Evolutionary conservation across 495 filamentous ascomycete genomes (phyloP).

Genomic region (Penicillium arizonense): DNA sequence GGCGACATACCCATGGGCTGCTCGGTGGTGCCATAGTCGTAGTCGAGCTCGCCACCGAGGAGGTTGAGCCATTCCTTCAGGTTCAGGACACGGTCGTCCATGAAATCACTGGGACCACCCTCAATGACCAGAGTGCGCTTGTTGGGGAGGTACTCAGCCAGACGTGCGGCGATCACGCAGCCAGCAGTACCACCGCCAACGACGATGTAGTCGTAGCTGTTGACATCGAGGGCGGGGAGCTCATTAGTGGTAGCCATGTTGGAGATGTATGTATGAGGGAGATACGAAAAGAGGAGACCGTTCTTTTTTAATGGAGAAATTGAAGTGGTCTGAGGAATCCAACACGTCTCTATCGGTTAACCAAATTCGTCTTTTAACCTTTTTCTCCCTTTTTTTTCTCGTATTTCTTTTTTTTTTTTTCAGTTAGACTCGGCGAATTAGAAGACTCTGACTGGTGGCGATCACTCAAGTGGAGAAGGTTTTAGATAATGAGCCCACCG

Average conservation of each 20-base stretch:
- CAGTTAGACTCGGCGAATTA: slow-evolving; percentile 6
- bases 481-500: slow-evolving; percentile 1
- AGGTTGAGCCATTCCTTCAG: slow-evolving; percentile 78
- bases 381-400: neutral
- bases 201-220: slow-evolving; percentile 82
- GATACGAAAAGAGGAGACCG: neutral
- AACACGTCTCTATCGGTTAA: neutral
- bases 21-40: slow-evolving; percentile 82
- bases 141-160: slow-evolving; percentile 65
- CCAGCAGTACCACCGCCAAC: slow-evolving; percentile 87
- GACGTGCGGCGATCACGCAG: slow-evolving; percentile 74
- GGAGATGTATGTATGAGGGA: slow-evolving; percentile 14
- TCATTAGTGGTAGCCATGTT: slow-evolving; percentile 60
- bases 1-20: slow-evolving; percentile 66
- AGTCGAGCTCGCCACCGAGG: slow-evolving; percentile 78
- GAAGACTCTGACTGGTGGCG: slow-evolving; percentile 6
- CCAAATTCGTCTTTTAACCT: neutral
- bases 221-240: slow-evolving; percentile 55
- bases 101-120: slow-evolving; percentile 60
- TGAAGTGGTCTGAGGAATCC: slow-evolving; percentile 1
- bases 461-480: slow-evolving; percentile 1
- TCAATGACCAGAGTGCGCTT: slow-evolving; percentile 66
- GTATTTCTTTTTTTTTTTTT: neutral
- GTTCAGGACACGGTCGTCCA: slow-evolving; percentile 68
- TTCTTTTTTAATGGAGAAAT: neutral